These are phyloP conservation scores for Trichoderma atroviride DNA, from an alignment of 2,329 filamentous ascomycete genomes.

Conservation along the genomic window DNA sequence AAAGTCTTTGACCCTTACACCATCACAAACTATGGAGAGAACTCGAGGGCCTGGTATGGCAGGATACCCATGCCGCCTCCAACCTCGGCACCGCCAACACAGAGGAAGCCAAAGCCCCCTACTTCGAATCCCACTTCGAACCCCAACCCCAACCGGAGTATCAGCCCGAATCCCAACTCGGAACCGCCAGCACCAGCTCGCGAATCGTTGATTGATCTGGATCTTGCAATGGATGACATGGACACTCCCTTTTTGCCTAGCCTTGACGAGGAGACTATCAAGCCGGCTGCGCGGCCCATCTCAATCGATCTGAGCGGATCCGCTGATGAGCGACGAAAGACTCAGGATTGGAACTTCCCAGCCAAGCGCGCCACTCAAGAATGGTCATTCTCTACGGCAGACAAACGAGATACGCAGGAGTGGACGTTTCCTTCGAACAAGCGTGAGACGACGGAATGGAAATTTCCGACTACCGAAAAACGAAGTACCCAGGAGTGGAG, in stretches of 20 bases:
- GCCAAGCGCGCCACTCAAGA: slow-evolving; percentile 22
- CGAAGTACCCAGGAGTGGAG: slow-evolving; percentile 53
- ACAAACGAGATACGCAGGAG: slow-evolving; percentile 32
- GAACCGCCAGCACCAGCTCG: slow-evolving; percentile 15
- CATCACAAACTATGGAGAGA: slow-evolving; percentile 50
- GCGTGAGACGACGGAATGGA: slow-evolving; percentile 23
- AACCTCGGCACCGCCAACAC: slow-evolving; percentile 48
- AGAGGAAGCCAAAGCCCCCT: slow-evolving; percentile 3
- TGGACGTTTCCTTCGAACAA: slow-evolving; percentile 44
- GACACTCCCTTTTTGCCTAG: slow-evolving; percentile 25
- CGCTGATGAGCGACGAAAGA: slow-evolving; percentile 20
- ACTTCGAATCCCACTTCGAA: not conserved
- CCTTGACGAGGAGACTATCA: slow-evolving; percentile 25
- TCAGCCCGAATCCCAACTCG: not conserved
- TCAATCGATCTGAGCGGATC: slow-evolving; percentile 25
- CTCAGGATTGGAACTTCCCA: slow-evolving; percentile 23
- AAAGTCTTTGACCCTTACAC: slow-evolving; percentile 54
- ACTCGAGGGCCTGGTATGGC: slow-evolving; percentile 48
- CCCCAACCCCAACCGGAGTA: not conserved
- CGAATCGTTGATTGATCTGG: slow-evolving; percentile 53
- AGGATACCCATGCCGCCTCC: slow-evolving; percentile 34
- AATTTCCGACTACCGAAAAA: slow-evolving; percentile 45
- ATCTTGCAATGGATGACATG: slow-evolving; percentile 42
- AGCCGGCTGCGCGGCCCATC: slow-evolving; percentile 23
- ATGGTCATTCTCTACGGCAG: slow-evolving; percentile 39